Conservation (phyloP, 805 yeast genomes). For the Candida coquimbonensis region DNA sequence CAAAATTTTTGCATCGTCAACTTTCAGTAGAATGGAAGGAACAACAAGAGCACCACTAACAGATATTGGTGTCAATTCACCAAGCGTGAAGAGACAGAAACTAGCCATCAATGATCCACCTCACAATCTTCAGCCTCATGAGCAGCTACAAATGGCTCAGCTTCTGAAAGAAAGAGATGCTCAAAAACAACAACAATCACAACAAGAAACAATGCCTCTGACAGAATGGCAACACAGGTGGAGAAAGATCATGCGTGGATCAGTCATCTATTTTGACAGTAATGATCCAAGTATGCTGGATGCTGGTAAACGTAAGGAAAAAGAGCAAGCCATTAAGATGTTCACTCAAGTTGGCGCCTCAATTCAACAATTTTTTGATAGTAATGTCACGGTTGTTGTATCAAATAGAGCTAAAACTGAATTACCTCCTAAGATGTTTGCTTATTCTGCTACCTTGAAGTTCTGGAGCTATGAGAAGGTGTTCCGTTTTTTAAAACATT, state of each 20-base stretch:
- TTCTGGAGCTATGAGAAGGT: conserved; percentile 89
- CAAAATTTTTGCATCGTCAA: background rate
- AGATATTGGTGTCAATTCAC: conserved; percentile 22
- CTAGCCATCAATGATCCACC: background rate
- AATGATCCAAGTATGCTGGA: conserved; percentile 27
- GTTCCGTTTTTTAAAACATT: conserved; percentile 63
- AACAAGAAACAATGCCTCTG: conserved; percentile 21
- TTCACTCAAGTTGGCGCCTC: conserved; percentile 41
- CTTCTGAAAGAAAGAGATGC: background rate
- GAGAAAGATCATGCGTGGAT: conserved; percentile 49
- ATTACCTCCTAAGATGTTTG: conserved; percentile 49
- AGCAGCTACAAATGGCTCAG: background rate
- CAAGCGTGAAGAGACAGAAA: conserved; percentile 22
- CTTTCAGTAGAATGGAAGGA: conserved; percentile 11
- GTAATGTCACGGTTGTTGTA: conserved; percentile 63
- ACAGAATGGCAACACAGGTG: conserved; percentile 54
- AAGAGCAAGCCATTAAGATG: conserved; percentile 26
- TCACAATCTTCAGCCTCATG: background rate
- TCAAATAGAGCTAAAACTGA: conserved; percentile 49
- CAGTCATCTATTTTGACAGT: conserved; percentile 51
- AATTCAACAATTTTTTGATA: conserved; percentile 52
- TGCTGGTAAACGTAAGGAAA: conserved; percentile 23
- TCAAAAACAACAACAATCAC: conserved; percentile 1
- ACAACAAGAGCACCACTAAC: conserved; percentile 16
- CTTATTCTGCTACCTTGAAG: conserved; percentile 31